These are phyloP conservation scores for Claviceps pazoutovae DNA, from an alignment of 2,329 filamentous ascomycete genomes.

Conservation along the genomic window DNA sequence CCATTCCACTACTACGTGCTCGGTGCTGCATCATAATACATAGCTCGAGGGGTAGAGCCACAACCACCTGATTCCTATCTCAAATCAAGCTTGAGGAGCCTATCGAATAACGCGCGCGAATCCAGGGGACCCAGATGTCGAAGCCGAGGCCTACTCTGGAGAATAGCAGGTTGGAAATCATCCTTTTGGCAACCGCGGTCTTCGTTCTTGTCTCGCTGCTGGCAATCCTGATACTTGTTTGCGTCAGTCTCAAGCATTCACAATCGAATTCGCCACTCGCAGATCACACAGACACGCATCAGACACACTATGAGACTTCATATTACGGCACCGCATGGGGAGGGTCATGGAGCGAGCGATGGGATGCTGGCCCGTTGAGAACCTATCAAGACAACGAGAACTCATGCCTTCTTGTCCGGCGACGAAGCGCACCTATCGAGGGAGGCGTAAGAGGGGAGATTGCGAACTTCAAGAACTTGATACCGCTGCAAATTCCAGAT, in stretches of 20 bases:
- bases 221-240: slow-evolving; percentile 18
- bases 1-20: background rate
- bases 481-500: background rate
- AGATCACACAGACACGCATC: background rate
- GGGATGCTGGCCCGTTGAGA: slow-evolving; percentile 3
- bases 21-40: background rate
- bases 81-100: background rate
- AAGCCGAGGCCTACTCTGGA: slow-evolving; percentile 12
- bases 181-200: slow-evolving; percentile 19
- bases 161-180: slow-evolving; percentile 19
- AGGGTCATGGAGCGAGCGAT: slow-evolving; percentile 7
- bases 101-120: background rate
- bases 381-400: slow-evolving; percentile 10
- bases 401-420: slow-evolving; percentile 14
- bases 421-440: slow-evolving; percentile 13
- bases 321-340: slow-evolving; percentile 8
- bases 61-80: background rate
- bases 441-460: slow-evolving; percentile 14
- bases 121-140: slow-evolving; percentile 10
- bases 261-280: background rate
- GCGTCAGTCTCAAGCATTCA: slow-evolving; percentile 11
- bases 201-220: slow-evolving; percentile 20
- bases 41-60: background rate
- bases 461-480: slow-evolving; percentile 7
- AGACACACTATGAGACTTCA: no score